Evolutionary conservation across 2,329 filamentous ascomycete species (phyloP), one percentile per base, ranked within the genome.

Genomic region (Phoma sp.): DNA sequence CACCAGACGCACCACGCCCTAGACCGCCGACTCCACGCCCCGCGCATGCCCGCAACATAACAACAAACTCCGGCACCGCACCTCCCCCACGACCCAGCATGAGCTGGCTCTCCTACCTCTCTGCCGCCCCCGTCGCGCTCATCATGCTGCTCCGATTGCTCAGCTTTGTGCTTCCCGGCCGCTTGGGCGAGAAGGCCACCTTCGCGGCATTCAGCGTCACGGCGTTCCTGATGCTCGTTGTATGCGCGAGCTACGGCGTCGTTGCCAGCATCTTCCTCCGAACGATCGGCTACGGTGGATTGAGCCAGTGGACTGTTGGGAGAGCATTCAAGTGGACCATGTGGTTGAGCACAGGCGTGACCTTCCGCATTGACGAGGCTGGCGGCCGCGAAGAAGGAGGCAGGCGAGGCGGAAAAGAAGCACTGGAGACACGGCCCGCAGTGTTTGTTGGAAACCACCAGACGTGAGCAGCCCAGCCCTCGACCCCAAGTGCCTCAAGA

Each of bases 371-470:
- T 44, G 83, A 88, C 39, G 69, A 70, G 23, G 68, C 65, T 27
- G 66, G 68, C 38, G 46, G 52, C 7, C 68, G 64, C 63, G 58
- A 63, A 27, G 68, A 69, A 39, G 67, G 66, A 2, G 68, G 69
- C 10, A 32, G 68, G 24, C 66, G 62, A 40, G 64, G 66, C 7
- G 72, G 71, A 11, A 66, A 69, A 44, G 73, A 75, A 42, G 71
- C 69, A 27, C 55, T 73, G 54, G 47, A 53, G 40, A 68, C 60
- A 8, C 81, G 93, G 46, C 95, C 95, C 0, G 93, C 91, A 52
- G 89, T 99, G 52, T 93, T 99, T 69, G 82, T 99, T 64, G 90
- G 89, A 36, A 98, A 98, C 77, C 95, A 99, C 79, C 95, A 99
- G 82, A 91, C 90, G 72, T 78, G 59, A 66, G 74, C 74, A 24